phyloP scores from a whole-genome alignment of 768 basidiomycete genomes.

The Termitomyces sp. region DNA sequence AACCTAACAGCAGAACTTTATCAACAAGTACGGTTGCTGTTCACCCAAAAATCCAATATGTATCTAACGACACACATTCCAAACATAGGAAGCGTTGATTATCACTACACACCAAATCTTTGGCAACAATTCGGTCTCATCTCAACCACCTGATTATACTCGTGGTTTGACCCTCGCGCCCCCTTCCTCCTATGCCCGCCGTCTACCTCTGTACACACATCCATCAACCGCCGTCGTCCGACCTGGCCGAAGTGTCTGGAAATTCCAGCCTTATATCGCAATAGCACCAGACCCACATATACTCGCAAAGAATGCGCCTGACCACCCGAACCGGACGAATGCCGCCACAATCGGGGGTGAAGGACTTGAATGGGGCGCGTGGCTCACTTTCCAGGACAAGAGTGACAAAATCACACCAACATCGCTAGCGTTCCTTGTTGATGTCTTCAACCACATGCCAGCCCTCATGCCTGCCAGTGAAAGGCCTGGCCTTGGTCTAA shows the following conservation, averaged over 20 bases:
- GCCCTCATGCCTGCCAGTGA: conserved; percentile 46
- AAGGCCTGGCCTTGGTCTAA: conserved; percentile 32
- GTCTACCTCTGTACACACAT: conserved; percentile 54
- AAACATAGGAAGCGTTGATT: conserved; percentile 40
- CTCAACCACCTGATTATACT: conserved; percentile 17
- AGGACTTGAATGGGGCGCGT: conserved; percentile 58
- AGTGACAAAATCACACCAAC: conserved; percentile 46
- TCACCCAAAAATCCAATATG: not conserved
- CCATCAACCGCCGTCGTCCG: conserved; percentile 38
- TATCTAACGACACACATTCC: not conserved
- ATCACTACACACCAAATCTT: conserved; percentile 59
- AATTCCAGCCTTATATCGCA: conserved; percentile 32
- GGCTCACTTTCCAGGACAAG: conserved; percentile 46
- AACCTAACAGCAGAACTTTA: conserved; percentile 58
- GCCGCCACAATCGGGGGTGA: conserved; percentile 47
- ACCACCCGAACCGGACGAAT: conserved; percentile 36
- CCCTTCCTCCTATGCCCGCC: conserved; percentile 57
- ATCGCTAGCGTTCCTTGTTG: conserved; percentile 55
- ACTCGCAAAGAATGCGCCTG: conserved; percentile 34
- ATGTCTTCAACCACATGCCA: conserved; percentile 48
- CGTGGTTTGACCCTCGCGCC: conserved; percentile 38
- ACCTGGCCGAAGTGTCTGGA: conserved; percentile 29
- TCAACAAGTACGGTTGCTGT: conserved; percentile 43
- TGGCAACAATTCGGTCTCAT: conserved; percentile 39
- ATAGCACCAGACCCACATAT: conserved; percentile 43